Evolutionary conservation across 192 early-diverging fungal genomes (phyloP), one percentile per base, ranked within the genome.

Genomic region (Entophlyctis helioformis): DNA sequence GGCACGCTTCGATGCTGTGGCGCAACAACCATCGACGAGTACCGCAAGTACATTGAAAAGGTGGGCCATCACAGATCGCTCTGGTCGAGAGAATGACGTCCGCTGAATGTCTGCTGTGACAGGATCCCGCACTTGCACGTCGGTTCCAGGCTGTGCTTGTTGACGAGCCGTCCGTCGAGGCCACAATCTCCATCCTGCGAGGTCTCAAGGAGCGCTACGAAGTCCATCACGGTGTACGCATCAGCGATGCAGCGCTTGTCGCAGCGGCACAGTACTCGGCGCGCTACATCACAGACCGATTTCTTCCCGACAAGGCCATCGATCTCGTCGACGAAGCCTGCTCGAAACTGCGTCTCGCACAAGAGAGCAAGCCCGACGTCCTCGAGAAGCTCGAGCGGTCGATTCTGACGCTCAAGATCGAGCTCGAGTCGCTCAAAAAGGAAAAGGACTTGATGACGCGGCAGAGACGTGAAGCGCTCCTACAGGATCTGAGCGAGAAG

Each of bases 11-110:
- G 85, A 6, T 87, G 82, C 39, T 86, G 87, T 54, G 90, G 90
- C 37, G 89, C 89, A 1, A 93, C 90, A 13, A 93, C 90, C 3
- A 59, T 88, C 16, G 73, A 80, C 45, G 90, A 93, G 68, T 93
- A 89, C 64, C 79, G 79, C 29, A 81, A 88, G 54, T 74, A 86
- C 35, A 78, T 93, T 5, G 79, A 81, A 33, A 81, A 80, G 58
- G 2, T 23, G 23, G n/a, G n/a, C n/a, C n/a, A n/a, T n/a, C n/a
- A n/a, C n/a, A n/a, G n/a, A n/a, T n/a, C n/a, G n/a, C n/a, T n/a
- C n/a, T n/a, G n/a, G n/a, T n/a, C n/a, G n/a, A n/a, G n/a, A n/a
- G n/a, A n/a, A n/a, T n/a, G n/a, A n/a, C n/a, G n/a, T n/a, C n/a
- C n/a, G n/a, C n/a, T n/a, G n/a, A n/a, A n/a, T n/a, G n/a, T n/a